Evolutionary conservation across 257 asterid genomes (phyloP).

Genomic region (Mentha longifolia): DNA sequence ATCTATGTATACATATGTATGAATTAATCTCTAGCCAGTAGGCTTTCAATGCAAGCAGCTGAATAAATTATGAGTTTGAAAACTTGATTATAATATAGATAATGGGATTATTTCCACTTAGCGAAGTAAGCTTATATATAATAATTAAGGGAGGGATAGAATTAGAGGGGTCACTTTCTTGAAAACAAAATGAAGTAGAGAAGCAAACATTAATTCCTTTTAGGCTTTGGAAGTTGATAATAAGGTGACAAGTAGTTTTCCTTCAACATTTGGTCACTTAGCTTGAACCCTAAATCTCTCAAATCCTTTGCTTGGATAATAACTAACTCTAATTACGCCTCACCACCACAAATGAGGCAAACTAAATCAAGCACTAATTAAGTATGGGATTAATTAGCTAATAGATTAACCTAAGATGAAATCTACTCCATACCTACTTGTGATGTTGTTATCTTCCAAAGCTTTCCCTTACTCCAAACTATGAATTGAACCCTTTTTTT

Average conservation of each 20-base stretch:
- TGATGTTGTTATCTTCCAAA: constrained; percentile 43
- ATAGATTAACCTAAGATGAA: constrained; percentile 21
- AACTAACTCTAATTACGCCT: constrained; percentile 33
- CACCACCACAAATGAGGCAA: constrained; percentile 1
- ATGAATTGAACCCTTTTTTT: constrained; percentile 32
- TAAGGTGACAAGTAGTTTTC: constrained; percentile 54
- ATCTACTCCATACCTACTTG: constrained; percentile 56
- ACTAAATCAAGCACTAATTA: neutral
- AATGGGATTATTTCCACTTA: neutral
- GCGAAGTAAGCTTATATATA: neutral
- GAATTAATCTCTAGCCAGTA: neutral
- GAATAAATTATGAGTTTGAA: neutral
- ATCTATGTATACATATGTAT: too few species aligned
- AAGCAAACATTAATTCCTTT: constrained; percentile 5
- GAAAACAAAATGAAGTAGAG: constrained; percentile 25
- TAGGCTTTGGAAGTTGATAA: constrained; percentile 9
- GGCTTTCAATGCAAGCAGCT: neutral
- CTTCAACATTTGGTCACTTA: constrained; percentile 51
- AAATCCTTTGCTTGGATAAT: constrained; percentile 30
- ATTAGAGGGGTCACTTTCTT: constrained; percentile 36
- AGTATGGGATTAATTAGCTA: constrained; percentile 25
- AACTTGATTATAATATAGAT: neutral
- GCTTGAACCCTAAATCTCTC: constrained; percentile 48
- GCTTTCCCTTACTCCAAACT: constrained; percentile 18
- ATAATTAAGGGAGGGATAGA: constrained; percentile 23